These are phyloP conservation scores for Trypanosoma melophagium DNA, from an alignment of 208 protist genomes.

Conservation along the genomic window DNA sequence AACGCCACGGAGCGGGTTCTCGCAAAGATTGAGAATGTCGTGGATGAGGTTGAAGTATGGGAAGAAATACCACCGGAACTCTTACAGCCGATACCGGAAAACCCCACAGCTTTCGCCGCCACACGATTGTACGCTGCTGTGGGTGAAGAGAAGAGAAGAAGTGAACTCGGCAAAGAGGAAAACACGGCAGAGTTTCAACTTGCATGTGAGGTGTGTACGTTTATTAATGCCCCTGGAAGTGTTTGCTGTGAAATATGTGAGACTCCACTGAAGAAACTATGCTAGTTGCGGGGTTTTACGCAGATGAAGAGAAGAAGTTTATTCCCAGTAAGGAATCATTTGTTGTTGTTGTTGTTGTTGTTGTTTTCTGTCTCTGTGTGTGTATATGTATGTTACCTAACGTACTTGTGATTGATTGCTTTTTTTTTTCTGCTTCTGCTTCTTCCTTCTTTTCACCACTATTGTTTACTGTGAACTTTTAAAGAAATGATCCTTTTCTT, in stretches of 20 bases:
- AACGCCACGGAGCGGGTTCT: constrained; percentile 47
- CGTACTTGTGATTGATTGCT: too few relatives aligned
- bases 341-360: too few relatives aligned
- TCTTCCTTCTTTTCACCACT: too few relatives aligned
- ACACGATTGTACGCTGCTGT: constrained; percentile 40
- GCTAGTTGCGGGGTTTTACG: neutral
- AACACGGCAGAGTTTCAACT: constrained; percentile 4
- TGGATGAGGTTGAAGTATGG: constrained; percentile 46
- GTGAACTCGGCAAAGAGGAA: neutral
- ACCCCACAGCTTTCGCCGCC: constrained; percentile 35
- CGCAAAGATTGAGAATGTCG: constrained; percentile 24
- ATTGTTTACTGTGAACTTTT: too few relatives aligned
- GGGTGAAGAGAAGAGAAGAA: neutral
- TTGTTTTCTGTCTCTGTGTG: too few relatives aligned
- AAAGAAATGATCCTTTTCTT: too few relatives aligned
- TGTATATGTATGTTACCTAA: too few relatives aligned
- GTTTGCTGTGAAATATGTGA: constrained; percentile 84
- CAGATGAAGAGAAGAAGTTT: neutral
- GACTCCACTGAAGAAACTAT: constrained; percentile 35
- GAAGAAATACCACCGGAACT: constrained; percentile 61
- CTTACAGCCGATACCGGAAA: constrained; percentile 29
- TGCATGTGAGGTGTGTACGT: constrained; percentile 72
- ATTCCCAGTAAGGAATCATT: too few relatives aligned
- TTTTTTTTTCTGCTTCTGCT: too few relatives aligned
- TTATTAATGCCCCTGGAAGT: constrained; percentile 66